phyloP scores from a whole-genome alignment of 306 rosid species.

The Lathyrus oleraceus region DNA sequence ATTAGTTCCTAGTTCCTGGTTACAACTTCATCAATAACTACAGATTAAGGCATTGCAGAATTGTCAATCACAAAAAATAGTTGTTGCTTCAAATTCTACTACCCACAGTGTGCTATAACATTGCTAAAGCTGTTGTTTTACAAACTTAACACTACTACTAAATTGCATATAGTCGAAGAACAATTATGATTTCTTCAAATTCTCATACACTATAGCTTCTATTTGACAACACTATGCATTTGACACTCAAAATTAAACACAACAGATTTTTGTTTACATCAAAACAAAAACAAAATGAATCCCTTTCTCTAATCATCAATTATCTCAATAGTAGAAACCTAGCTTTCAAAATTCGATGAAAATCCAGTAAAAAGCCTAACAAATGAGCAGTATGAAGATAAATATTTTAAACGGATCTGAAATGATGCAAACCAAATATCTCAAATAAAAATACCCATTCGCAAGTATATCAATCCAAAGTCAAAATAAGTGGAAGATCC shows the following conservation, averaged over 20 bases:
- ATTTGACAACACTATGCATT: background rate
- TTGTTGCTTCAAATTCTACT: background rate
- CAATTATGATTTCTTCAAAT: background rate
- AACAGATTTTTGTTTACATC: background rate
- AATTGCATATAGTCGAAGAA: background rate
- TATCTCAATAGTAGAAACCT: background rate
- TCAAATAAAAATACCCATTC: constrained; percentile 4
- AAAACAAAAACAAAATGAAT: constrained; percentile 1
- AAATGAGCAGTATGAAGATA: background rate
- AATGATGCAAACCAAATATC: background rate
- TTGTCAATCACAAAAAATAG: background rate
- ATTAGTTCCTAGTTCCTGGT: constrained; percentile 6
- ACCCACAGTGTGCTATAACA: background rate
- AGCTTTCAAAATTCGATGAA: constrained; percentile 15
- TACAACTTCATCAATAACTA: background rate
- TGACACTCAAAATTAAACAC: background rate
- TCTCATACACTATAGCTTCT: background rate
- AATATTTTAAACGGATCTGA: constrained; percentile 21
- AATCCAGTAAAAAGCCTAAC: constrained; percentile 14
- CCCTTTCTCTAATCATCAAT: constrained; percentile 19
- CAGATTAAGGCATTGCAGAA: background rate
- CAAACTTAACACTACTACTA: background rate
- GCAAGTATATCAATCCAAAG: constrained; percentile 1
- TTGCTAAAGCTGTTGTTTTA: background rate
- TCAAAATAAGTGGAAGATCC: constrained; percentile 25